A percentile compares a stretch with the other conserved stretches of the same genome.
These are phyloP conservation scores for Fusarium ramigenum DNA, from an alignment of 2,329 filamentous ascomycete species.

Conservation along the genomic window DNA sequence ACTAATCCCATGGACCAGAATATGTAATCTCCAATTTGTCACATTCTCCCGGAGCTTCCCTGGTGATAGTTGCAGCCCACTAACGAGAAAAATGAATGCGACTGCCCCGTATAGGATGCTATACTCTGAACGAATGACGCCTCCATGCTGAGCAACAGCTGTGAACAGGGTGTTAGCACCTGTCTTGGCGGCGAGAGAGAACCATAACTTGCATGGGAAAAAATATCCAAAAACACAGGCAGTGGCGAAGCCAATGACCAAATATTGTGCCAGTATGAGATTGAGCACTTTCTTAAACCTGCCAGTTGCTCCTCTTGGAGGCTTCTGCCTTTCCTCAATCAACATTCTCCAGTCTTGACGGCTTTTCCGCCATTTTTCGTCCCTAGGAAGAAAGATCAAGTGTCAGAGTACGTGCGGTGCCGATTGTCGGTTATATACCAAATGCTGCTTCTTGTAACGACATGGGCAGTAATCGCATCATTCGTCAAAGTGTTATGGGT, in stretches of 20 bases:
- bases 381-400: background rate
- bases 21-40: constrained; percentile 73
- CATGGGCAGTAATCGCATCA: constrained; percentile 6
- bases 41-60: constrained; percentile 69
- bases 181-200: background rate
- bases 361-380: constrained; percentile 1
- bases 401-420: background rate
- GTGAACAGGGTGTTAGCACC: constrained; percentile 6
- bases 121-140: constrained; percentile 62
- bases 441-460: background rate
- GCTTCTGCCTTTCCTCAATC: constrained; percentile 19
- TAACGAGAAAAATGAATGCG: constrained; percentile 75
- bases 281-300: constrained; percentile 33
- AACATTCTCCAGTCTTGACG: constrained; percentile 22
- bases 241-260: constrained; percentile 69
- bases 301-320: background rate
- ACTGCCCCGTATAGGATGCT: constrained; percentile 75
- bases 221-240: constrained; percentile 58
- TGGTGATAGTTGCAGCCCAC: constrained; percentile 73
- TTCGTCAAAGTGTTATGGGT: constrained; percentile 6
- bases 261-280: constrained; percentile 67
- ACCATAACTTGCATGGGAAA: constrained; percentile 52
- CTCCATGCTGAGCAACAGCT: constrained; percentile 60
- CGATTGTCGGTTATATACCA: background rate
- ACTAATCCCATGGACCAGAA: constrained; percentile 72